Conservation (phyloP, 345 rosid species). For the Kandelia obovata region DNA sequence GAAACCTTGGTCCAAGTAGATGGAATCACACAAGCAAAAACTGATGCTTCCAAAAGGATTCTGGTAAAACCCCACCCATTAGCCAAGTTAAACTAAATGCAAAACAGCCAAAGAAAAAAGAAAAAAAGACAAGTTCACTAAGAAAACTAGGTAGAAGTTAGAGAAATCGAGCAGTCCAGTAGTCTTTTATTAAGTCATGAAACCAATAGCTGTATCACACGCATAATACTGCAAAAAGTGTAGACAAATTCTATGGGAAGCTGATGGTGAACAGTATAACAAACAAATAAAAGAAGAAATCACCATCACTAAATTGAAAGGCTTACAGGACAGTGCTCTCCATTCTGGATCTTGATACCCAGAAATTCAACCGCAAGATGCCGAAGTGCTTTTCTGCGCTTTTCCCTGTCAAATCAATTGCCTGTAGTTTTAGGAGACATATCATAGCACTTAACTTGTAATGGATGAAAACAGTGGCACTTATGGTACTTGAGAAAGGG, state of each 20-base stretch:
- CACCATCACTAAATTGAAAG: neutral
- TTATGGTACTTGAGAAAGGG: slow-evolving; percentile 66
- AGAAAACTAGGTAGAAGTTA: neutral
- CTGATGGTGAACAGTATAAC: too few relatives aligned
- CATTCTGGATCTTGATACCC: slow-evolving; percentile 78
- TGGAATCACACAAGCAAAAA: too few relatives aligned
- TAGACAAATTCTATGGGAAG: neutral
- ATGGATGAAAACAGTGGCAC: neutral
- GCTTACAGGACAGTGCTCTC: slow-evolving; percentile 96
- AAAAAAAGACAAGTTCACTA: too few relatives aligned
- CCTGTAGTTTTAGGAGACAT: neutral
- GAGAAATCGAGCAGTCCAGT: neutral
- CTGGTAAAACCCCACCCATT: too few relatives aligned
- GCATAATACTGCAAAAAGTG: neutral
- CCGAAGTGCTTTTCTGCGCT: slow-evolving; percentile 59
- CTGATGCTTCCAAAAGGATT: too few relatives aligned
- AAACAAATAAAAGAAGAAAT: neutral
- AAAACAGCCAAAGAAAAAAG: too few relatives aligned
- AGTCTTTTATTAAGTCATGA: neutral
- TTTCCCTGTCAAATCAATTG: slow-evolving; percentile 45
- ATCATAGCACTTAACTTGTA: neutral
- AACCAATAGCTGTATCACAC: neutral
- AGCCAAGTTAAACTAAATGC: too few relatives aligned
- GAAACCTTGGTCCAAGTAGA: too few relatives aligned
- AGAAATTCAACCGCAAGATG: slow-evolving; percentile 84